Conservation (phyloP, 257 asterid species). For the Thymus mandschuricus region DNA sequence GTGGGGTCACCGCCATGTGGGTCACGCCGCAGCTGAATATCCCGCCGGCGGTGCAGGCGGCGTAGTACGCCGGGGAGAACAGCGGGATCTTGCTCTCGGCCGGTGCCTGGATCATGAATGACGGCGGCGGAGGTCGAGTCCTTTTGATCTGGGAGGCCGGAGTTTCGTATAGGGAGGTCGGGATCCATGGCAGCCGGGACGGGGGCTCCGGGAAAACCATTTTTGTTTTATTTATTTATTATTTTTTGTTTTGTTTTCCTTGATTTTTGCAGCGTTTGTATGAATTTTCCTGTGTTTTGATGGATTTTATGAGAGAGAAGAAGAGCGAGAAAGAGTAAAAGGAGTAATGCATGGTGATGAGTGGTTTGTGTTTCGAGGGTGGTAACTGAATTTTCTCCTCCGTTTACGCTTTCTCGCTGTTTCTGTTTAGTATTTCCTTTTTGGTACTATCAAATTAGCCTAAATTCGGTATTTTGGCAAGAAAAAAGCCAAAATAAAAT, state of each 20-base stretch:
- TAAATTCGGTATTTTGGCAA: no score
- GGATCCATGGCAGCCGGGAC: conserved; percentile 45
- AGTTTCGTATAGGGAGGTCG: conserved; percentile 39
- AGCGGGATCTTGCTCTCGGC: conserved; percentile 57
- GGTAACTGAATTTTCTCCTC: conserved; percentile 26
- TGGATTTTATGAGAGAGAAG: not conserved
- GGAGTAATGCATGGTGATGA: conserved; percentile 27
- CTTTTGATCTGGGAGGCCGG: not conserved
- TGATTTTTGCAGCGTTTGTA: not conserved
- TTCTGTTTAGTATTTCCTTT: not conserved
- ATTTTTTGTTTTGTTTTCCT: not conserved
- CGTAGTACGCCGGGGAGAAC: conserved; percentile 70
- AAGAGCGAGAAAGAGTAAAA: not conserved
- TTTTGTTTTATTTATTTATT: not conserved
- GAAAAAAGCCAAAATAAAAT: no score
- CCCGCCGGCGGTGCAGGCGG: conserved; percentile 75
- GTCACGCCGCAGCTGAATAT: conserved; percentile 74
- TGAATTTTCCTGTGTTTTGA: not conserved
- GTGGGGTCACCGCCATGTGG: conserved; percentile 85
- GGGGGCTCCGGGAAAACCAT: conserved; percentile 47
- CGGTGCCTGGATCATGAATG: conserved; percentile 61
- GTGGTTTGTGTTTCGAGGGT: conserved; percentile 27
- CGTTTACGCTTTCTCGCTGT: conserved; percentile 27
- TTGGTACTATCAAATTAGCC: not conserved
- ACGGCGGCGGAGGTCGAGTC: not conserved